phyloP scores from a whole-genome alignment of 345 rosid species.

The Nephelium lappaceum region DNA sequence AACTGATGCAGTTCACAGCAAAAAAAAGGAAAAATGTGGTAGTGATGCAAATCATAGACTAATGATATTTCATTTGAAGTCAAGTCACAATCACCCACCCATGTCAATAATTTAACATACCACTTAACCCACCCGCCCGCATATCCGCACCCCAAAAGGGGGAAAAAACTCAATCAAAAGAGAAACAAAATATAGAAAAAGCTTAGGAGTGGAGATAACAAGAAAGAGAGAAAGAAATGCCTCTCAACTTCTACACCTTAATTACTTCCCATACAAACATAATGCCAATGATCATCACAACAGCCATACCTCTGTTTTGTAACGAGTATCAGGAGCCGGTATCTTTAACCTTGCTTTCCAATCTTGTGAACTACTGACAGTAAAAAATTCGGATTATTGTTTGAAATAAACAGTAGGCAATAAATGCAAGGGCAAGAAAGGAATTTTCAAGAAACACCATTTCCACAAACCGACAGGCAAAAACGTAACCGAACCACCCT shows the following conservation, averaged over 20 bases:
- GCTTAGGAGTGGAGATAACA: neutral
- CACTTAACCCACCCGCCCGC: neutral
- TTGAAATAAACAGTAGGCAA: neutral
- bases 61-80: neutral
- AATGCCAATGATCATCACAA: neutral
- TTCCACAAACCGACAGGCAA: neutral
- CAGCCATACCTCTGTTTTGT: constrained; percentile 76
- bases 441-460: neutral
- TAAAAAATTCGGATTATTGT: neutral
- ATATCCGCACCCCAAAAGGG: neutral
- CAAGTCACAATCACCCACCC: neutral
- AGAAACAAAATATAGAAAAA: neutral
- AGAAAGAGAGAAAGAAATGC: neutral
- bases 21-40: neutral
- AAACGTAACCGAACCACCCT: neutral
- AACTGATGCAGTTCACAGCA: neutral
- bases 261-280: neutral
- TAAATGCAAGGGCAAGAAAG: neutral
- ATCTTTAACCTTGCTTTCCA: constrained; percentile 83
- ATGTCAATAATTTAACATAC: neutral
- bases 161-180: neutral
- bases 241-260: neutral
- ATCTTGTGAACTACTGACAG: constrained; percentile 62
- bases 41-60: neutral
- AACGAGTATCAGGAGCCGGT: constrained; percentile 80